Base-by-base conservation (phyloP, 148 eudicot species). In the Camellia japonica region DNA sequence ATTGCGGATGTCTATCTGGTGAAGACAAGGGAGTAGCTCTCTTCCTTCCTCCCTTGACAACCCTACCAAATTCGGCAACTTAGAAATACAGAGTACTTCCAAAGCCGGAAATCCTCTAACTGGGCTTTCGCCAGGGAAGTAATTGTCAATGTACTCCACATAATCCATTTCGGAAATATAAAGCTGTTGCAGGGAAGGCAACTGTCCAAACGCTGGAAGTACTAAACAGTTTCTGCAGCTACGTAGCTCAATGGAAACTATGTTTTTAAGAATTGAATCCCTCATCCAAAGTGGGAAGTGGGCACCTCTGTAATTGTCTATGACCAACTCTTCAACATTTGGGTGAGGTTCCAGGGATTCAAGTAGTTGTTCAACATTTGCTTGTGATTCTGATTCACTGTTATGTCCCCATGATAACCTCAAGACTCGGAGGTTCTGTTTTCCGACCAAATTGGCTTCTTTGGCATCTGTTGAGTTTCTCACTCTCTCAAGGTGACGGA, bases 401-500 rank as follows among this genome's bases (percentile, higher is more conserved):
- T 51, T 49, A 49, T 4, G 52, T 7, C 52, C 9, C 70, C 12
- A 10, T 2, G 19, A 41, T 3, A 13, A 9, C 38, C 4, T 12
- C 5, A 10, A 2, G 16, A 66, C 8, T 12, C 62, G 15, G n/a
- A 12, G n/a, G n/a, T 16, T 59, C n/a, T 59, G 15, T 12, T 11
- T 68, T 68, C 47, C 49, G 1, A 42, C n/a, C 18, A 68, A 68
- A 42, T 68, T 42, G 18, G 71, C 71, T 49, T 71, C 56, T 49
- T 49, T 71, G 41, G 75, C 59, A n/a, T 51, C 75, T 7, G 2
- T 52, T 8, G 41, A 4, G 16, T 20, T 56, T 8, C 19, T 58
- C 65, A 74, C 77, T 58, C 66, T 74, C 77, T 74, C 77, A 56
- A 74, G 77, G 20, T 74, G 20, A 15, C 9, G 0, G 49, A 74